Evolutionary conservation across 768 basidiomycete species (phyloP), one percentile per base, ranked within the genome.

Genomic region (Strobilomyces confusus): DNA sequence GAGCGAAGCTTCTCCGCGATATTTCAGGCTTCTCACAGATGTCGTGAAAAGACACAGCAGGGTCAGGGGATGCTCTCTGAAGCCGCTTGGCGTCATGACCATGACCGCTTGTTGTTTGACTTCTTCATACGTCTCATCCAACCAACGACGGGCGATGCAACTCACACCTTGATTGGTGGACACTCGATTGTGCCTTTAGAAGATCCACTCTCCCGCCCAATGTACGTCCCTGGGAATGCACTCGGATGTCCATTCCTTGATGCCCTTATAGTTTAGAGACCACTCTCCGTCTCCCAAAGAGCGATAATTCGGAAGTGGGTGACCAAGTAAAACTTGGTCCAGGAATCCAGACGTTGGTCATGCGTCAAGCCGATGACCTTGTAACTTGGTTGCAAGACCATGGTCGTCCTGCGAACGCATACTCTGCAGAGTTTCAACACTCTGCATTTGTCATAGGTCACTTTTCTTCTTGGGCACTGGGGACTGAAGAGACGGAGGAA

Each of bases 61-160:
- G n/a, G 45, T 22, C 29, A 11, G 12, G 37, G 22, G 32, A 33
- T 22, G 14, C 9, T 34, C 1, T 46, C 17, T 37, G 54, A 55
- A 42, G 44, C 25, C 1, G 23, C 36, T 20, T 57, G 48, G 56
- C 52, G 53, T 9, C 47, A 55, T 49, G 53, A 55, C 38, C 56
- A 57, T 11, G 56, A 57, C 12, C 52, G 48, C 4, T 46, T 57
- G 25, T 29, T 57, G 17, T 57, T 45, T 5, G 56, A 55, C 37
- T 57, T 57, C 15, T 57, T 57, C 40, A 30, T 49, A 17, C 52
- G 53, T 1, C 53, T 50, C 6, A 8, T 46, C 4, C 38, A 42
- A 20, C 38, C 15, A 26, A 8, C 5, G 4, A 14, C 19, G 14
- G 25, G 15, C 9, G 32, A 44, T 7, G 29, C 12, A 3, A 26